A percentile compares a stretch with the other conserved stretches of the same genome.
These are phyloP conservation scores for Aspergillus sparsus DNA, from an alignment of 495 filamentous ascomycete species.

Conservation along the genomic window DNA sequence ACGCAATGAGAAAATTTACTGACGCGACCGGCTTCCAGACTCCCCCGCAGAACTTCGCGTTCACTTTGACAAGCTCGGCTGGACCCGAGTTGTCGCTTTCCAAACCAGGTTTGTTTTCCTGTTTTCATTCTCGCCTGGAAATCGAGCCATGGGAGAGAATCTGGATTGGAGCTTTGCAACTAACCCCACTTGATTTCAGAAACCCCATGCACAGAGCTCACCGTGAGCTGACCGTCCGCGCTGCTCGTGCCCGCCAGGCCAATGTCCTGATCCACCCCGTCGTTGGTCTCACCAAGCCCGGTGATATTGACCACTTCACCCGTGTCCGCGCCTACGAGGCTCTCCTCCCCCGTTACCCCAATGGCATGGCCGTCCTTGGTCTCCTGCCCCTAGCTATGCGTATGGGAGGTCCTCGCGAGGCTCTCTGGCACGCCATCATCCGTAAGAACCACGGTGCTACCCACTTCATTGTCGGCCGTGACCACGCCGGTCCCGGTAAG, in stretches of 20 bases:
- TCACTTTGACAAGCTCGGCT: constrained; percentile 99
- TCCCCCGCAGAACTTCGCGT: constrained; percentile 91
- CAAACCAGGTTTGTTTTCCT: constrained; percentile 60
- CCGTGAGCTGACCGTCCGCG: constrained; percentile 93
- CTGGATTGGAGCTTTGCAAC: neutral
- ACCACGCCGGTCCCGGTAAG: constrained; percentile 95
- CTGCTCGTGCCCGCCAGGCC: constrained; percentile 89
- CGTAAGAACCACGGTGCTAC: constrained; percentile 99
- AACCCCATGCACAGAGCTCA: constrained; percentile 99
- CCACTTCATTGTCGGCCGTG: constrained; percentile 98
- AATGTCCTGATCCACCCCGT: constrained; percentile 99
- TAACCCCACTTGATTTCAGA: constrained; percentile 36
- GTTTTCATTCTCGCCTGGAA: neutral
- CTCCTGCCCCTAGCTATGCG: constrained; percentile 96
- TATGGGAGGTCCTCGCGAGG: constrained; percentile 97
- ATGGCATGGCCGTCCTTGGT: constrained; percentile 97
- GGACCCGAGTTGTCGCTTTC: constrained; percentile 95
- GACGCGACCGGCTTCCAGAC: constrained; percentile 51
- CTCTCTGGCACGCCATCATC: constrained; percentile 99
- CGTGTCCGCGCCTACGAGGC: constrained; percentile 98
- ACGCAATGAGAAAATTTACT: constrained; percentile 15
- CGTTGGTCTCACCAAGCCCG: constrained; percentile 96
- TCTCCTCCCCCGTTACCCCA: constrained; percentile 94
- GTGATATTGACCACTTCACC: constrained; percentile 99
- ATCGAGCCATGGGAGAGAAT: neutral